Conservation (phyloP, 2,329 filamentous ascomycete species). For the Fusarium mundagurra region DNA sequence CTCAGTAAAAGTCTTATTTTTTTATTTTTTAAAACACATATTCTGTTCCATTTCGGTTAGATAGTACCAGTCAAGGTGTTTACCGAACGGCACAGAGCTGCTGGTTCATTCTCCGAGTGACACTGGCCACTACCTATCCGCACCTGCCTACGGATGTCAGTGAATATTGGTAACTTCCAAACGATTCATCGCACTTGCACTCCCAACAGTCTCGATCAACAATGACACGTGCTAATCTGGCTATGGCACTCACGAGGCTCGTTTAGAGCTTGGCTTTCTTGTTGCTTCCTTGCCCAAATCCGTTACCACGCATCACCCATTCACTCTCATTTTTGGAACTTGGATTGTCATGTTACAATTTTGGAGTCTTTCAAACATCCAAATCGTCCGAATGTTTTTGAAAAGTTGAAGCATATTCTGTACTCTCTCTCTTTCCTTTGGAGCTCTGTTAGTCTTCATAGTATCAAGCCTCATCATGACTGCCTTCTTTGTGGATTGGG, state of each 20-base stretch:
- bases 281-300: not conserved
- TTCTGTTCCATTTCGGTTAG: not conserved
- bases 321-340: constrained; percentile 31
- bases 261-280: not conserved
- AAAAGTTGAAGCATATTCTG: constrained; percentile 14
- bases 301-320: constrained; percentile 5
- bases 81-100: not conserved
- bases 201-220: not conserved
- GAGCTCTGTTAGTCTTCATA: not conserved
- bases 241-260: not conserved
- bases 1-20: not conserved
- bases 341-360: constrained; percentile 30
- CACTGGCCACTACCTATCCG: not conserved
- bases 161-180: not conserved
- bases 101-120: not conserved
- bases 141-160: constrained; percentile 14
- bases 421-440: not conserved
- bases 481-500: constrained; percentile 75
- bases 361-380: constrained; percentile 23
- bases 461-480: constrained; percentile 40
- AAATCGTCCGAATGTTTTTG: constrained; percentile 6
- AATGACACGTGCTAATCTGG: constrained; percentile 1
- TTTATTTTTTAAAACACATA: not conserved
- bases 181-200: not conserved
- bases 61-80: not conserved